Evolutionary conservation across 2,329 filamentous ascomycete species (phyloP).

Genomic region (Cordyceps fumosorosea): DNA sequence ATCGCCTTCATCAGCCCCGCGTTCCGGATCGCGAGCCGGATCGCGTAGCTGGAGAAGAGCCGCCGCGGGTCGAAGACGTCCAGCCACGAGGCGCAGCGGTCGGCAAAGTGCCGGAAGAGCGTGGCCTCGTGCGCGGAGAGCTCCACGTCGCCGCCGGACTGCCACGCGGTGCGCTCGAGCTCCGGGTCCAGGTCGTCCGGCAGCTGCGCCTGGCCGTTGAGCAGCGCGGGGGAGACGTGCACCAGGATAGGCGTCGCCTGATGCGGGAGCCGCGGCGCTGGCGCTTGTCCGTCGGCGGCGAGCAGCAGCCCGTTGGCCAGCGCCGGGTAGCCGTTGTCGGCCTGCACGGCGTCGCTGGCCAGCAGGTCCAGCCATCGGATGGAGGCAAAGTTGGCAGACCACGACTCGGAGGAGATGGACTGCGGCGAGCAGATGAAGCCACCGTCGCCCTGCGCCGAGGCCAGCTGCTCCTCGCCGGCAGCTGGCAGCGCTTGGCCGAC

Average conservation of each 20-base stretch:
- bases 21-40: conserved; percentile 30
- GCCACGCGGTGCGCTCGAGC: conserved; percentile 23
- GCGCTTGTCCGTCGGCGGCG: not conserved
- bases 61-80: conserved; percentile 14
- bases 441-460: not conserved
- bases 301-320: conserved; percentile 16
- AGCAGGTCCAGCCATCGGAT: conserved; percentile 19
- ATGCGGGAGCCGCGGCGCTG: too few species aligned
- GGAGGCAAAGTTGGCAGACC: conserved; percentile 21
- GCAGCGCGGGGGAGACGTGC: conserved; percentile 8
- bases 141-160: conserved; percentile 19
- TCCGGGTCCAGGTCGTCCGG: conserved; percentile 10
- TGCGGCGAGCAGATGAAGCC: not conserved
- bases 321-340: conserved; percentile 24
- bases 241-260: not conserved
- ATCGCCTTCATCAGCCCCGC: conserved; percentile 49
- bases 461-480: not conserved
- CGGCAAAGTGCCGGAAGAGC: conserved; percentile 25
- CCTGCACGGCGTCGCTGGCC: conserved; percentile 17
- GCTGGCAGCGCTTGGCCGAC: not conserved
- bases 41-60: conserved; percentile 14
- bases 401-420: conserved; percentile 20
- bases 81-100: conserved; percentile 16
- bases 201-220: conserved; percentile 9
- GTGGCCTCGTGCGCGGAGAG: conserved; percentile 21